Conservation (phyloP, 768 basidiomycete species). For the Russula olivacea region DNA sequence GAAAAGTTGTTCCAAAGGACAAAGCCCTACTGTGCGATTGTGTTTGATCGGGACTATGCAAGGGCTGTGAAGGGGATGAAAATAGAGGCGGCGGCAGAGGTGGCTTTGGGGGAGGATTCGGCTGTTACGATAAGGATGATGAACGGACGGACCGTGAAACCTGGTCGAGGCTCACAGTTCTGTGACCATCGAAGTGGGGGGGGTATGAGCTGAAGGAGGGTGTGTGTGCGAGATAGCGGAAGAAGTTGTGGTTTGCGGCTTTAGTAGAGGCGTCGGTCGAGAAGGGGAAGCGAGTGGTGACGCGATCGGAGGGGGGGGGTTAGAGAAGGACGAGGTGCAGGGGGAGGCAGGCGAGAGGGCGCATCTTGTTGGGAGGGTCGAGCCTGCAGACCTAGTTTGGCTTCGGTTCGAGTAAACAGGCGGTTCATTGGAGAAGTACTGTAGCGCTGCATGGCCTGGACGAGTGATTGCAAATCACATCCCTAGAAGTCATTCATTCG, state of each 20-base stretch:
- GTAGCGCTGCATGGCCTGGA: slow-evolving; percentile 72
- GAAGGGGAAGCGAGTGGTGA: slow-evolving; percentile 25
- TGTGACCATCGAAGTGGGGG: slow-evolving; percentile 12
- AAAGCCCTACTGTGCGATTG: slow-evolving; percentile 26
- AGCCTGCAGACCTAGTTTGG: slow-evolving; percentile 25
- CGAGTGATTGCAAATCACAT: slow-evolving; percentile 64
- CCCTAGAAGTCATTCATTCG: slow-evolving; percentile 42
- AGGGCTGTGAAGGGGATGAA: slow-evolving; percentile 23
- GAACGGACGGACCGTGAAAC: slow-evolving; percentile 19
- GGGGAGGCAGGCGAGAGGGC: slow-evolving; percentile 26
- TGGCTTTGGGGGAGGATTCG: slow-evolving; percentile 25
- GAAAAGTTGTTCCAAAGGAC: slow-evolving; percentile 19
- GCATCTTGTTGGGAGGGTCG: slow-evolving; percentile 24
- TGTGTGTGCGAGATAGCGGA: slow-evolving; percentile 1
- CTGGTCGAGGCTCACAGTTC: slow-evolving; percentile 15
- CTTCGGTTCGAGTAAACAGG: slow-evolving; percentile 85
- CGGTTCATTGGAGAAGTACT: slow-evolving; percentile 81
- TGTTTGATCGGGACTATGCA: slow-evolving; percentile 18
- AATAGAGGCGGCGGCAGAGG: slow-evolving; percentile 41
- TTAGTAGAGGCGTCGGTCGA: slow-evolving; percentile 24
- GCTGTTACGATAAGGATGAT: slow-evolving; percentile 25
- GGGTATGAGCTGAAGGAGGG: slow-evolving; percentile 3
- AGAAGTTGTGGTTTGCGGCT: slow-evolving; percentile 2
- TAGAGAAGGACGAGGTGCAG: slow-evolving; percentile 15
- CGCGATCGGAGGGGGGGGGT: slow-evolving; percentile 17